Evolutionary conservation across 306 rosid genomes (phyloP), one percentile per base, ranked within the genome.

Genomic region (apple (Malus domestica)): DNA sequence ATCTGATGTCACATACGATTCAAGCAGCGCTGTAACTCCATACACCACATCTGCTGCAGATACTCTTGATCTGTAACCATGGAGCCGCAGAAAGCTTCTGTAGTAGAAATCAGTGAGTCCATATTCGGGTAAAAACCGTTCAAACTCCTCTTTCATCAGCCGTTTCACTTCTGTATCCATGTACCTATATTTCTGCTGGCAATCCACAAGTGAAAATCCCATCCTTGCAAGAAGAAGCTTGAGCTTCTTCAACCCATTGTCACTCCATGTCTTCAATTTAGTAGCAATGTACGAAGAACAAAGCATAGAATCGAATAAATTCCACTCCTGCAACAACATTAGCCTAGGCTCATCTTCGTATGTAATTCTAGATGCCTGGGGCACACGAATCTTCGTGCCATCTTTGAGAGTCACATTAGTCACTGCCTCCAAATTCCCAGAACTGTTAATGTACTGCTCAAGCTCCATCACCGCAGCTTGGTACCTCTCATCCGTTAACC

Each of bases 1-100:
- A 72, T 89, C 96, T 0, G 97, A 76, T 76, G 81, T 87, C 63
- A 87, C 90, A 75, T 87, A 95, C 10, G 97, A 95, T 66, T 95
- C 99, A 2, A 95, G 93, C 88, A 92, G 77, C 0, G 99, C 99
- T 18, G 99, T 95, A 27, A 95, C 97, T 7, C 99, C 99, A 67
- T 87, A 92, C n/a, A 95, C 99, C 67, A 95, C 98, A 82, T 95
- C 99, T 18, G 99, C 99, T 25, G 99, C 99, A 10, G 99, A 92
- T 14, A 95, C 88, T 80, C 80, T 95, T 20, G 97, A 92, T 76
- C 90, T 89, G 74, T 95, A 95, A 44, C 96, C 93, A 52, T 90
- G 93, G 23, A 86, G 59, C 73, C 98, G 71, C 82, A 89, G 40
- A 84, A 95, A 95, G 62, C 97, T 91, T 57, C 99, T 78, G 83